These are phyloP conservation scores for Rhizomucor pusillus DNA, from an alignment of 371 early-diverging fungal species.

Conservation along the genomic window DNA sequence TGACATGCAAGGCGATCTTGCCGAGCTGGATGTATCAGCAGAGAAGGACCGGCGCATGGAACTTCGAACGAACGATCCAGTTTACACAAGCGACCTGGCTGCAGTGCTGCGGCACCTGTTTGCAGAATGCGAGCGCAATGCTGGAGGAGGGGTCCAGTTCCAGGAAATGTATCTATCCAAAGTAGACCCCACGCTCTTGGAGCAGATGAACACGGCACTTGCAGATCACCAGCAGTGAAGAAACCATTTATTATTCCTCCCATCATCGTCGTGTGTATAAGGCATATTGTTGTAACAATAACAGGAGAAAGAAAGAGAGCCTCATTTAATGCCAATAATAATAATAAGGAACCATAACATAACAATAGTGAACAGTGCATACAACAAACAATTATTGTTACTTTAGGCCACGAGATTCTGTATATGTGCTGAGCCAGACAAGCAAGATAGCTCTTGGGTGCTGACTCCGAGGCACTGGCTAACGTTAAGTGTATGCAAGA, in stretches of 20 bases:
- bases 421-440: slow-evolving; percentile 1
- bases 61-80: slow-evolving; percentile 52
- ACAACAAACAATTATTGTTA: neutral
- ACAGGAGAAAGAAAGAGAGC: too few relatives aligned
- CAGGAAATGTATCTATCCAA: slow-evolving; percentile 41
- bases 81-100: slow-evolving; percentile 56
- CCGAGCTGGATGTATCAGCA: slow-evolving; percentile 53
- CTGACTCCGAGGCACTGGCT: slow-evolving; percentile 21
- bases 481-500: slow-evolving; percentile 14
- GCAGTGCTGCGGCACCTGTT: slow-evolving; percentile 49
- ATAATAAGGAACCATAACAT: too few relatives aligned
- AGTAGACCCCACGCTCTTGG: slow-evolving; percentile 52
- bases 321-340: too few relatives aligned
- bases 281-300: too few relatives aligned
- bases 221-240: slow-evolving; percentile 6
- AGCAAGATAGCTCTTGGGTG: neutral
- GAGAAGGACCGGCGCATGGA: slow-evolving; percentile 37
- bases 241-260: too few relatives aligned
- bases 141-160: slow-evolving; percentile 40
- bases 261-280: too few relatives aligned
- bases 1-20: slow-evolving; percentile 54
- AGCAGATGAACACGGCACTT: slow-evolving; percentile 23
- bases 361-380: too few relatives aligned
- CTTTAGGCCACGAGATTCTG: neutral
- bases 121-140: slow-evolving; percentile 33